Evolutionary conservation across 2,329 filamentous ascomycete species (phyloP), one percentile per base, ranked within the genome.

Genomic region (Curvularia hawaiiensis): DNA sequence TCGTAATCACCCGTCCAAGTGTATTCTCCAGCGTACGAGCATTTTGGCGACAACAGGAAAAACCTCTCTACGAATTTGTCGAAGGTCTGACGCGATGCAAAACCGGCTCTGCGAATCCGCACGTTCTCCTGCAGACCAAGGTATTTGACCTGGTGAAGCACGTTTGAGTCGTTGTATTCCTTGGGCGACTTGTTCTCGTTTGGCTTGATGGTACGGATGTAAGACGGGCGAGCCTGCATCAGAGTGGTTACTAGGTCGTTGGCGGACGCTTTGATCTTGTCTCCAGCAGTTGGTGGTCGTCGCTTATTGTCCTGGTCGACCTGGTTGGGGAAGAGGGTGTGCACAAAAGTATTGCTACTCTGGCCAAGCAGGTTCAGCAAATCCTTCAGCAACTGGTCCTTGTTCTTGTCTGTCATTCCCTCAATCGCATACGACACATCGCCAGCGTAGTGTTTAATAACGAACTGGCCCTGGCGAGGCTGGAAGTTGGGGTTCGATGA

Each of bases 101-200:
- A 99, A 58, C 95, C 95, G 60, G 95, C 95, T 75, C 95, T 88
- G 66, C 95, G 90, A 77, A 99, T 99, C 45, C 95, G 90, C 40
- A 99, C 95, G 83, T 99, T 99, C 79, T 99, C 95, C 76, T 98
- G 94, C n/a, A 99, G 82, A 86, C 95, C 95, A 14, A 99, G 89
- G 71, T 99, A 99, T 75, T 99, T 98, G 84, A 98, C 92, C 76
- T 99, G 95, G 83, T 99, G 95, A 69, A 98, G 83, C 20, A 99
- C 95, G 68, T 98, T 98, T 30, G 88, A 87, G 20, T 85, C 84
- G 68, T 97, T 97, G 77, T 97, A 99, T 74, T 99, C 95, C 11
- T 87, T 88, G 0, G 92, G 90, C 3, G 93, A 97, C 78, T 98
- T 99, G 81, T 97, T 98, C 78, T 99, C 95, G 80, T 99, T 99